A percentile compares a stretch with the other conserved stretches of the same genome.
phyloP scores from a whole-genome alignment of 2,329 filamentous ascomycete genomes.

The Stagonosporopsis vannaccii region DNA sequence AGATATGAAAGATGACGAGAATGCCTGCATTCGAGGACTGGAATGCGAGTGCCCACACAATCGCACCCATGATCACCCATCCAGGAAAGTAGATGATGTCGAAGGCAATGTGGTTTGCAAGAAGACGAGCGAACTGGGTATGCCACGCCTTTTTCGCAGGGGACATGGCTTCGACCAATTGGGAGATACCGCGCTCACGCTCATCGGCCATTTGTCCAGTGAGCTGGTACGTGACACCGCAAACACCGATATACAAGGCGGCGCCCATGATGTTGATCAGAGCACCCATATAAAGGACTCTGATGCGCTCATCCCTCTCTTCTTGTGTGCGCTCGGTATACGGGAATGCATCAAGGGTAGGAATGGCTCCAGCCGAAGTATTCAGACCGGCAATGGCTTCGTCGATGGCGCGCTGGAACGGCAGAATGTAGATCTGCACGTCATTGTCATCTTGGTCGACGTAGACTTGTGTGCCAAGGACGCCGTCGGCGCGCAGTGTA shows the following conservation, averaged over 20 bases:
- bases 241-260: conserved; percentile 78
- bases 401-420: conserved; percentile 81
- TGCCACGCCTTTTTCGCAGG: conserved; percentile 77
- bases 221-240: conserved; percentile 85
- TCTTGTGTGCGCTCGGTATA: conserved; percentile 76
- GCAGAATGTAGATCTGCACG: conserved; percentile 77
- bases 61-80: conserved; percentile 79
- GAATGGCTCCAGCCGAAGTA: conserved; percentile 47
- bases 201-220: conserved; percentile 87
- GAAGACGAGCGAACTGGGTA: conserved; percentile 76
- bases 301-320: conserved; percentile 71
- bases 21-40: conserved; percentile 53
- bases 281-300: conserved; percentile 72
- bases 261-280: conserved; percentile 80
- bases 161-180: conserved; percentile 91
- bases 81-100: conserved; percentile 79
- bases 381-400: conserved; percentile 69
- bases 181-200: conserved; percentile 85
- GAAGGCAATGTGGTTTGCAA: conserved; percentile 82
- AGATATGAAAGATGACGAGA: conserved; percentile 68
- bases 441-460: conserved; percentile 73
- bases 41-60: conserved; percentile 68
- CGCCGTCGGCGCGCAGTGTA: conserved; percentile 77
- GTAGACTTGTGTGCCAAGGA: conserved; percentile 70
- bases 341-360: conserved; percentile 68